These are phyloP conservation scores for Truncatella angustata DNA, from an alignment of 2,329 filamentous ascomycete genomes.

Conservation along the genomic window DNA sequence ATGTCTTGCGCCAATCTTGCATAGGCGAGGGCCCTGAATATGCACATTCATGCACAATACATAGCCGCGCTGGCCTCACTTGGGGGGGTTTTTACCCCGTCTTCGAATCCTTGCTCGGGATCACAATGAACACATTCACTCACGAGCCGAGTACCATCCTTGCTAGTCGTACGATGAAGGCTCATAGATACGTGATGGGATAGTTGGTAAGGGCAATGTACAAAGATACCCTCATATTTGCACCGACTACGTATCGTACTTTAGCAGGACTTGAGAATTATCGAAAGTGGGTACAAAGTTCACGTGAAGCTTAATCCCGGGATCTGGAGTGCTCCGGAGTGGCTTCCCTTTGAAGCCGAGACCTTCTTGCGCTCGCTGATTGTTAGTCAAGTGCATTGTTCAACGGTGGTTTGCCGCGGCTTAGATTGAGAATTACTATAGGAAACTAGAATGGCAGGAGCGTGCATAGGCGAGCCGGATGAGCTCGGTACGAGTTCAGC, in stretches of 20 bases:
- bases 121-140: not conserved
- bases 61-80: conserved; percentile 7
- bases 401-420: not conserved
- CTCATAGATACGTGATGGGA: no score
- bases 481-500: not conserved
- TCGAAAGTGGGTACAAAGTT: not conserved
- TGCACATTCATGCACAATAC: not conserved
- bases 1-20: conserved; percentile 8
- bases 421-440: not conserved
- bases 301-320: not conserved
- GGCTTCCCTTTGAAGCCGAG: not conserved
- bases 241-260: no score
- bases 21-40: not conserved
- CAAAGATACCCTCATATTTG: no score
- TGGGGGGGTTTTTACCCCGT: conserved; percentile 5
- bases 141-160: not conserved
- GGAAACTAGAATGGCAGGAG: not conserved
- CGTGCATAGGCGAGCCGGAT: not conserved
- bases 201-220: not conserved
- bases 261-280: not conserved
- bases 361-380: not conserved
- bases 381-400: not conserved
- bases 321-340: not conserved
- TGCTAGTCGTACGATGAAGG: not conserved
- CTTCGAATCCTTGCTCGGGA: not conserved